Evolutionary conservation across 108 stramenopile species (phyloP), one percentile per base, ranked within the genome.

Genomic region (Conticribra guillardii): DNA sequence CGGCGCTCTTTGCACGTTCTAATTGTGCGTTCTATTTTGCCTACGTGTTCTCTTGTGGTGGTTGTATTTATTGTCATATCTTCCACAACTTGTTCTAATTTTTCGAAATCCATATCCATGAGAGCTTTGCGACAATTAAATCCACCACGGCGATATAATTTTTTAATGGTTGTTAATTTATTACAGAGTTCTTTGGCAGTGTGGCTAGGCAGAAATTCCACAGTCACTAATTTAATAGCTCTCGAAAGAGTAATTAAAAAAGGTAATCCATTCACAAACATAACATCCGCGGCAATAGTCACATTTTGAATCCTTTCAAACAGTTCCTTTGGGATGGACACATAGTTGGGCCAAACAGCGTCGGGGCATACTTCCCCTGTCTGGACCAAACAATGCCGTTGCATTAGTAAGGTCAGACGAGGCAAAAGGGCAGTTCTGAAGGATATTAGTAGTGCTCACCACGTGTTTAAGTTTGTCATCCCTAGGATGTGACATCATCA

Each of bases 201-300:
- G 71, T 51, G 3, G 34, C 55, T 61, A 0, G n/a, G n/a, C n/a
- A n/a, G n/a, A n/a, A n/a, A n/a, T n/a, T n/a, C n/a, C n/a, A n/a
- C n/a, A n/a, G 83, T 84, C 11, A 72, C 11, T 41, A 76, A 73
- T 51, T 77, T 45, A 16, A 78, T 22, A 23, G 63, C 66, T 16
- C 52, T 54, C 14, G 67, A 73, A 7, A 79, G 45, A 2, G 76
- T 81, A 8, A 66, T 47, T 2, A 84, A 52, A 24, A 81, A 78
- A 17, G 60, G 44, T 3, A 82, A 14, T 31, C 66, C 76, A 32
- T 84, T 79, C 4, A 84, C 80, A 45, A 72, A 51, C 48, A 84
- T 62, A 17, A 46, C 54, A 49, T 84, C 80, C 2, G 64, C 46
- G 18, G 41, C 33, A 28, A 84, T 24, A 32, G 54, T 66, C 0